Evolutionary conservation across 2,329 filamentous ascomycete genomes (phyloP).

Genomic region (Trichothecium sympodiale): DNA sequence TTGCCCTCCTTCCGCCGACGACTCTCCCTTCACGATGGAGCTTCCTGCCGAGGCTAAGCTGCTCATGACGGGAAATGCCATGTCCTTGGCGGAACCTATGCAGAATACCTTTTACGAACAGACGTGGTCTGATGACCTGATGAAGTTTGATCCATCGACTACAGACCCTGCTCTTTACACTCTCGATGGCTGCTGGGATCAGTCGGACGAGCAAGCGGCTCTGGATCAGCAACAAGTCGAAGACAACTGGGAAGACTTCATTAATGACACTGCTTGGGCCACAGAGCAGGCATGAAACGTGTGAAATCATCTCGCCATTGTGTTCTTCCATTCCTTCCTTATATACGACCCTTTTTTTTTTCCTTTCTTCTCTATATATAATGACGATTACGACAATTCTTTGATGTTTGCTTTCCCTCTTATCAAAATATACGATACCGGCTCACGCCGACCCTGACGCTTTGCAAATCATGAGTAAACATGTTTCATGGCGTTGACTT

Average conservation of each 20-base stretch:
- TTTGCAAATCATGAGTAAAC: background rate
- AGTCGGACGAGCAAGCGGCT: background rate
- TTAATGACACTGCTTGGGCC: conserved; percentile 1
- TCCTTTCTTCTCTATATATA: too few species aligned
- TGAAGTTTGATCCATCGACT: conserved; percentile 1
- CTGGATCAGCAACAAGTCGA: background rate
- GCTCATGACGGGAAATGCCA: conserved; percentile 17
- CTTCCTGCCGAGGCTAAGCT: conserved; percentile 30
- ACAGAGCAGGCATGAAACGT: background rate
- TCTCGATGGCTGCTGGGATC: too few species aligned
- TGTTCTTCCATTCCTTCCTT: too few species aligned
- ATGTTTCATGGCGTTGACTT: background rate
- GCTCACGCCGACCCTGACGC: background rate
- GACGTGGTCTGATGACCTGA: conserved; percentile 6
- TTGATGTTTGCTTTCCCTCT: background rate
- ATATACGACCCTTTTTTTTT: too few species aligned
- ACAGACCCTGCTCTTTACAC: background rate
- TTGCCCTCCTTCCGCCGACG: conserved; percentile 8
- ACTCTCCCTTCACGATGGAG: conserved; percentile 29
- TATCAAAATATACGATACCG: background rate
- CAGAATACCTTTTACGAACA: conserved; percentile 8
- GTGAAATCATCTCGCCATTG: too few species aligned
- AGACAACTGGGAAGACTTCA: background rate
- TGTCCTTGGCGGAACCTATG: too few species aligned
- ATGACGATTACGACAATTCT: background rate